Evolutionary conservation across 805 yeast species (phyloP), one percentile per base, ranked within the genome.

Genomic region (Allodekkera sacchari): DNA sequence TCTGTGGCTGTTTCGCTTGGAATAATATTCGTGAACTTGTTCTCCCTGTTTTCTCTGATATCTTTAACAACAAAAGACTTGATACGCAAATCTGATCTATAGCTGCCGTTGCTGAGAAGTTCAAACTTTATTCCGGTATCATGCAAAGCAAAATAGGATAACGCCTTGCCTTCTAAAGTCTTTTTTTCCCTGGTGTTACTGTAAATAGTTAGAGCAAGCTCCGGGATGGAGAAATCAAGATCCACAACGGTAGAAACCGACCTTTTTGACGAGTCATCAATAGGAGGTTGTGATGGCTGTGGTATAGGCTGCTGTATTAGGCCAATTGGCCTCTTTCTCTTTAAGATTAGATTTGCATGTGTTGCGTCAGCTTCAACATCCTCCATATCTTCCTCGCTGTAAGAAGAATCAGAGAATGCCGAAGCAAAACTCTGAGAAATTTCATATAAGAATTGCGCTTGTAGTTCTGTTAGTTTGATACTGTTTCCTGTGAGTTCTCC

Each of bases 21-120:
- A 26, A 92, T 76, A 20, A 92, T 74, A 38, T 88, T 81, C 0
- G 81, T 69, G 57, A 84, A 89, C 43, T 73, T 74, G 58, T 82
- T 89, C 19, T 67, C 74, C 14, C 69, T 70, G 6, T 59, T 58
- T 16, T 56, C 53, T 42, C 97, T 66, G 4, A 76, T 71, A 55
- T 92, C 98, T 33, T 71, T 74, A 3, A 88, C 81, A 2, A 78
- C 73, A 44, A 92, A 80, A 0, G 96, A 75, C 25, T 74, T 70
- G 18, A 85, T 64, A 34, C 71, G 72, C 7, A 85, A 45, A 32
- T 76, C 77, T 0, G 88, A 71, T 6, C 60, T 66, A 33, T 73
- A 68, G 20, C 73, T 67, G 0, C 78, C 68, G 42, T 73, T 68
- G 17, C 71, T 64, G 25, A 61, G 66, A 60, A 80, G 61, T 5